Evolutionary conservation across 768 basidiomycete genomes (phyloP), one percentile per base, ranked within the genome.

Genomic region (Lentinula lateritia): DNA sequence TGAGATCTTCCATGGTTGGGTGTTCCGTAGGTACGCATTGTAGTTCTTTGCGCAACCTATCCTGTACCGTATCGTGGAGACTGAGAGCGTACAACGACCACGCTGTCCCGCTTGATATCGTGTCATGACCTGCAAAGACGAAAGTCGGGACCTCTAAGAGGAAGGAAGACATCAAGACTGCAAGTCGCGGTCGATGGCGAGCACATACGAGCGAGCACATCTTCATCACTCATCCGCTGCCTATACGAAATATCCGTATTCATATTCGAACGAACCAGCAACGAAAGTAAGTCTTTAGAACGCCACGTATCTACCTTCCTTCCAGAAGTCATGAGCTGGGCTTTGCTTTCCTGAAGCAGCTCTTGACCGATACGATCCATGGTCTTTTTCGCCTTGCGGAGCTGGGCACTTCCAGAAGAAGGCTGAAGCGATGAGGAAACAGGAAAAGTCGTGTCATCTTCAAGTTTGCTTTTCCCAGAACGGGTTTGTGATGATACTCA

Each of bases 341-440:
- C 55, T 66, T 80, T 83, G 65, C 77, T 82, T 23, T 77, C 68
- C 8, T 58, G 34, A 1, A 80, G 61, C 12, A 83, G 68, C 53
- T 76, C 72, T 48, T 58, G 62, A 9, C 81, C 80, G 23, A 82
- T 76, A 18, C 70, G 66, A 12, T 59, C 23, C 65, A 80, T 79
- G 0, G 23, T 23, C 23, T 23, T 23, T 39, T 72, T 70, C 2
- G 82, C 77, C 3, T 60, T 7, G 28, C 67, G 69, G 5, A 67
- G 62, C 32, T 69, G 66, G 15, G 60, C 65, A 36, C 76, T 74
- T 20, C 71, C 58, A 9, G 70, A 66, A 3, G 70, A 68, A 1
- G 73, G 76, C 78, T 79, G 43, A 83, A 83, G 35, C 36, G 86
- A 77, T 64, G 82, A 84, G 0, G 78, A 74, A n/a, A 86, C 74